Evolutionary conservation across 1,284 basidiomycete species (phyloP).

Genomic region (Coniferiporia weirii): DNA sequence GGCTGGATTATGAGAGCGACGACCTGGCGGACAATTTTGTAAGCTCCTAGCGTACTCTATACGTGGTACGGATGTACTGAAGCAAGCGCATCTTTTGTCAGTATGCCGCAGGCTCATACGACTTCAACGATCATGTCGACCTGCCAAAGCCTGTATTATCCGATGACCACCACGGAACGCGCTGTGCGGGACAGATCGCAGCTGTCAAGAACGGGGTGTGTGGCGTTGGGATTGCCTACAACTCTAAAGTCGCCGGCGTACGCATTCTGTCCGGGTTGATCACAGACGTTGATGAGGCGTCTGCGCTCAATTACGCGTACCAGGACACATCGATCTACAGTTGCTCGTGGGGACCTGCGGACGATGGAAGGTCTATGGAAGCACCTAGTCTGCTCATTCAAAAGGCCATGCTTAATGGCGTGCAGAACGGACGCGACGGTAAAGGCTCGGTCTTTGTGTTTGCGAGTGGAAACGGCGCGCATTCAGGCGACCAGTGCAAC

Average conservation of each 20-base stretch:
- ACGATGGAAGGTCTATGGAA: conserved; percentile 95
- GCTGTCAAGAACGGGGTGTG: conserved; percentile 93
- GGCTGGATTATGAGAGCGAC: conserved; percentile 84
- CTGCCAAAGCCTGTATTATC: conserved; percentile 83
- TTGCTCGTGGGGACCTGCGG: conserved; percentile 98
- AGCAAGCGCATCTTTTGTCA: conserved; percentile 30
- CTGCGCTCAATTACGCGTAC: conserved; percentile 91
- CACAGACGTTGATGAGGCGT: conserved; percentile 94
- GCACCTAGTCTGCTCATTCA: conserved; percentile 88
- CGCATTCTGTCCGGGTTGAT: conserved; percentile 97
- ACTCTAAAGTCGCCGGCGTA: conserved; percentile 88
- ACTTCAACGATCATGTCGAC: conserved; percentile 92
- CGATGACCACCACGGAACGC: conserved; percentile 96
- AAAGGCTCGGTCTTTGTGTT: conserved; percentile 96
- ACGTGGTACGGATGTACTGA: conserved; percentile 9
- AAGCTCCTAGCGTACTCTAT: conserved; percentile 31
- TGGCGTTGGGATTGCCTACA: conserved; percentile 92
- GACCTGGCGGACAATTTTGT: conserved; percentile 93
- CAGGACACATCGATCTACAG: conserved; percentile 92
- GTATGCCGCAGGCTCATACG: conserved; percentile 89
- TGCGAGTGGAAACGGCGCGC: conserved; percentile 95
- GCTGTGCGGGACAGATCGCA: conserved; percentile 96
- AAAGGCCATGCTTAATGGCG: conserved; percentile 95
- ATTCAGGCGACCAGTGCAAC: conserved; percentile 94
- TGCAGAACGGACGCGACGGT: conserved; percentile 86